Conservation (phyloP, 1,284 basidiomycete genomes). For the Bondarzewia mesenterica region DNA sequence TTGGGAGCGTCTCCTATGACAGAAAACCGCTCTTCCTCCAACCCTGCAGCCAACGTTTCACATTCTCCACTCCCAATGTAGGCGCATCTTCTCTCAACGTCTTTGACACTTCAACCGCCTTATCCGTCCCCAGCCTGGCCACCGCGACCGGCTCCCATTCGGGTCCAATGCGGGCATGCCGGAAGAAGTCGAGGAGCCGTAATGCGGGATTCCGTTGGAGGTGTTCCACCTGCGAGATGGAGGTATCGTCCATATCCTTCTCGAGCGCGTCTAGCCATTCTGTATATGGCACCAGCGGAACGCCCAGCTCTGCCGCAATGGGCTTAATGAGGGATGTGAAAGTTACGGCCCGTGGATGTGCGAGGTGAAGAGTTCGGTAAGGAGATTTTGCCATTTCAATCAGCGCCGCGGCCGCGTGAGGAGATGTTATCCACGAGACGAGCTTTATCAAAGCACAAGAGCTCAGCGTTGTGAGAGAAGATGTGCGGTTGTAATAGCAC, state of each 20-base stretch:
- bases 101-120: slow-evolving; percentile 12
- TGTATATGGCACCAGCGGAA: slow-evolving; percentile 19
- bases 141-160: slow-evolving; percentile 15
- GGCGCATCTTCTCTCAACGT: slow-evolving; percentile 12
- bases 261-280: slow-evolving; percentile 23
- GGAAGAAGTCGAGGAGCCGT: slow-evolving; percentile 23
- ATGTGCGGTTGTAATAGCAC: background rate
- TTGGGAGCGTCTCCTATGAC: background rate
- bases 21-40: slow-evolving; percentile 16
- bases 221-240: slow-evolving; percentile 13
- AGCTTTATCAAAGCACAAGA: slow-evolving; percentile 6
- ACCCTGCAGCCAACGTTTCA: slow-evolving; percentile 15
- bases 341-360: slow-evolving; percentile 19
- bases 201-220: slow-evolving; percentile 22
- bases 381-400: slow-evolving; percentile 14
- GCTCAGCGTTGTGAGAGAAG: background rate
- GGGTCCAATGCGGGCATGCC: slow-evolving; percentile 5
- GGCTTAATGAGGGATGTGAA: slow-evolving; percentile 16
- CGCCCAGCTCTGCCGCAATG: slow-evolving; percentile 14
- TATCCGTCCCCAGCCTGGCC: slow-evolving; percentile 11
- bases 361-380: slow-evolving; percentile 16
- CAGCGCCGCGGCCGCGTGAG: slow-evolving; percentile 16
- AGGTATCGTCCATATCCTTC: slow-evolving; percentile 7
- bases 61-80: slow-evolving; percentile 15
- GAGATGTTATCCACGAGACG: slow-evolving; percentile 21